phyloP scores from a whole-genome alignment of 2,329 filamentous ascomycete species.

The Chaetomiaceae sp. region DNA sequence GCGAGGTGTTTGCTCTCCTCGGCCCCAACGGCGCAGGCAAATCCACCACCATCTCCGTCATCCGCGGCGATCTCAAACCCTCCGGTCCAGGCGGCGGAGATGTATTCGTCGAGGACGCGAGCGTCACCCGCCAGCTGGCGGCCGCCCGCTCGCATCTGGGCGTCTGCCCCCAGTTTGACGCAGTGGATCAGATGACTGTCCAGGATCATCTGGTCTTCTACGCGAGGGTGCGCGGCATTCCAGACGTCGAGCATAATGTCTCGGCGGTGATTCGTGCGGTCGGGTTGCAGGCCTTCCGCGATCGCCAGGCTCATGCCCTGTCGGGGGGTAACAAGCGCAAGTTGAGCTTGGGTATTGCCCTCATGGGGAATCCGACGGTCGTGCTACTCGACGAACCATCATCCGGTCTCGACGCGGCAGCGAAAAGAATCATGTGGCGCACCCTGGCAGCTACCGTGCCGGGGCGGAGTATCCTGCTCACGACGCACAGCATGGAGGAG shows the following conservation, averaged over 20 bases:
- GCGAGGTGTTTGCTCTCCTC: slow-evolving; percentile 83
- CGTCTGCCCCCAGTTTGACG: slow-evolving; percentile 87
- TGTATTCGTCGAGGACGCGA: slow-evolving; percentile 73
- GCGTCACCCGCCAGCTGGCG: slow-evolving; percentile 67
- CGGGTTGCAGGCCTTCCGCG: slow-evolving; percentile 65
- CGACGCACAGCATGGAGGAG: slow-evolving; percentile 94
- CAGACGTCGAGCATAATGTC: slow-evolving; percentile 73
- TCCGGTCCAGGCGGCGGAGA: slow-evolving; percentile 63
- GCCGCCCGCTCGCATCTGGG: slow-evolving; percentile 72
- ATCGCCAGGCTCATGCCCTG: slow-evolving; percentile 72
- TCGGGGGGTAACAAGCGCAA: slow-evolving; percentile 95
- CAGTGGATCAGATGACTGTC: slow-evolving; percentile 88
- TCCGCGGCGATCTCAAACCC: slow-evolving; percentile 82
- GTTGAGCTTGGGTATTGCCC: slow-evolving; percentile 77
- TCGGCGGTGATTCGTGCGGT: slow-evolving; percentile 74
- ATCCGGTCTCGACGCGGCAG: slow-evolving; percentile 83
- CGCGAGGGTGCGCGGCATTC: slow-evolving; percentile 74
- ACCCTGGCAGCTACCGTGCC: slow-evolving; percentile 70
- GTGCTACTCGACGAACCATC: slow-evolving; percentile 85
- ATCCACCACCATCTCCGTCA: slow-evolving; percentile 81
- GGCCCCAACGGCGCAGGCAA: slow-evolving; percentile 92
- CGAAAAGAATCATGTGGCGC: slow-evolving; percentile 90
- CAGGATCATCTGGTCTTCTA: slow-evolving; percentile 85
- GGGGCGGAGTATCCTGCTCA: slow-evolving; percentile 79
- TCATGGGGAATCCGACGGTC: slow-evolving; percentile 88